Conservation (phyloP, 805 yeast genomes). For the Candida cerambycidarum region DNA sequence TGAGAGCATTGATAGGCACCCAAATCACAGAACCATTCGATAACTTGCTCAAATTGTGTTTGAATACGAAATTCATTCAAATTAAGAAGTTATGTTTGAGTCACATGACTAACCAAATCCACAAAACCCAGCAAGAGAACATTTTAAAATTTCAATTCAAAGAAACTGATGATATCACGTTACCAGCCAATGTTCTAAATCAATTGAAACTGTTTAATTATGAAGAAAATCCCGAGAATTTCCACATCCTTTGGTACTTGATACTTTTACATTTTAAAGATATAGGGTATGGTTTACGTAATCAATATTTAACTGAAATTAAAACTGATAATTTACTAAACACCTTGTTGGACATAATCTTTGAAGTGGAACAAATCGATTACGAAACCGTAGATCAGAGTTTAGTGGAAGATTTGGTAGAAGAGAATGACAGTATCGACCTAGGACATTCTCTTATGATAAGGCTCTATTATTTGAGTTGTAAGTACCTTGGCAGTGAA, state of each 20-base stretch:
- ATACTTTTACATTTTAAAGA: conserved; percentile 61
- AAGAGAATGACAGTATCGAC: conserved; percentile 8
- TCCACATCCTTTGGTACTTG: conserved; percentile 69
- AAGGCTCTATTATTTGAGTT: conserved; percentile 51
- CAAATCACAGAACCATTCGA: conserved; percentile 15
- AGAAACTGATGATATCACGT: conserved; percentile 32
- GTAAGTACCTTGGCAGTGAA: conserved; percentile 53
- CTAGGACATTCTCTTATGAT: conserved; percentile 17
- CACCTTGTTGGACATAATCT: conserved; percentile 51
- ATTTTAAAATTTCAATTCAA: conserved; percentile 62
- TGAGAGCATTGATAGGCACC: conserved; percentile 22
- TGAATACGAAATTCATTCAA: conserved; percentile 16
- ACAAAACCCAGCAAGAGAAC: conserved; percentile 52
- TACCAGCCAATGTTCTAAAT: conserved; percentile 44
- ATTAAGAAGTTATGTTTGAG: conserved; percentile 46
- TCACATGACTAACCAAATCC: conserved; percentile 41
- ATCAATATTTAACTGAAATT: conserved; percentile 58
- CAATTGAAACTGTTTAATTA: conserved; percentile 33
- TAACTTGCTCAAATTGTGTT: conserved; percentile 34
- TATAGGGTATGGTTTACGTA: conserved; percentile 63
- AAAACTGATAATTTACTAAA: conserved; percentile 45
- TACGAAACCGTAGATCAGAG: background rate
- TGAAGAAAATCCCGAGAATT: conserved; percentile 22
- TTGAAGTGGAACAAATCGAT: conserved; percentile 28
- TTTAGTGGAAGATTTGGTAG: background rate